Conservation (phyloP, 164 flowering plant genomes). For the Stephania cephalantha region DNA sequence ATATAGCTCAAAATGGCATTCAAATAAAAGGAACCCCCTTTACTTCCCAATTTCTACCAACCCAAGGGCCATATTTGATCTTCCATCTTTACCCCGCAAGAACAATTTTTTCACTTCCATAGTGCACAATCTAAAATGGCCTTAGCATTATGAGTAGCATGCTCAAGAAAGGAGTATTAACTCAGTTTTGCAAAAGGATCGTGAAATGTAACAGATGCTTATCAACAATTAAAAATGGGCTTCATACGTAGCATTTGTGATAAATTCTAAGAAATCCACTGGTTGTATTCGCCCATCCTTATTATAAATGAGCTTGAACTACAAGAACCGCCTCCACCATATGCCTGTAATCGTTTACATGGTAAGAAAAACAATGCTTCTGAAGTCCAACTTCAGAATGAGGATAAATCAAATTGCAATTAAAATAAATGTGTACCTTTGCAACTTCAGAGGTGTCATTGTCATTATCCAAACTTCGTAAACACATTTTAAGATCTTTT, state of each 20-base stretch:
- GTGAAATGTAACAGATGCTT: background rate
- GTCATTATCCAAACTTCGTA: conserved; percentile 61
- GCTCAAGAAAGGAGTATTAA: background rate
- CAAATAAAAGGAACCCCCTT: background rate
- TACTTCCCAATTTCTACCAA: background rate
- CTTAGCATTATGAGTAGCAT: background rate
- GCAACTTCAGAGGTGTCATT: conserved; percentile 92
- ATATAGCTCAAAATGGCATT: no score
- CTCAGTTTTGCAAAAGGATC: background rate
- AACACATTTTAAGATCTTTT: conserved; percentile 75
- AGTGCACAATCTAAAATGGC: background rate
- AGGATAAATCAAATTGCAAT: background rate
- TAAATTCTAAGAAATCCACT: conserved; percentile 41
- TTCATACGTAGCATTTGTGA: conserved; percentile 9
- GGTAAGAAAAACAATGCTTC: conserved; percentile 6
- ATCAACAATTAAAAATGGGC: background rate
- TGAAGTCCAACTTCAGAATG: background rate
- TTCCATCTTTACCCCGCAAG: background rate
- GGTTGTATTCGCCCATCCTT: conserved; percentile 89
- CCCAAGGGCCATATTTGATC: background rate
- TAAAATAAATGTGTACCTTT: conserved; percentile 42
- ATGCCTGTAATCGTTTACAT: conserved; percentile 51
- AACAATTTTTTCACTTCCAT: background rate
- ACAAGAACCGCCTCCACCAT: conserved; percentile 83
- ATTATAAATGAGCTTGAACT: conserved; percentile 87